Evolutionary conservation across 2,329 filamentous ascomycete species (phyloP).

Genomic region (Tolypocladium inflatum): DNA sequence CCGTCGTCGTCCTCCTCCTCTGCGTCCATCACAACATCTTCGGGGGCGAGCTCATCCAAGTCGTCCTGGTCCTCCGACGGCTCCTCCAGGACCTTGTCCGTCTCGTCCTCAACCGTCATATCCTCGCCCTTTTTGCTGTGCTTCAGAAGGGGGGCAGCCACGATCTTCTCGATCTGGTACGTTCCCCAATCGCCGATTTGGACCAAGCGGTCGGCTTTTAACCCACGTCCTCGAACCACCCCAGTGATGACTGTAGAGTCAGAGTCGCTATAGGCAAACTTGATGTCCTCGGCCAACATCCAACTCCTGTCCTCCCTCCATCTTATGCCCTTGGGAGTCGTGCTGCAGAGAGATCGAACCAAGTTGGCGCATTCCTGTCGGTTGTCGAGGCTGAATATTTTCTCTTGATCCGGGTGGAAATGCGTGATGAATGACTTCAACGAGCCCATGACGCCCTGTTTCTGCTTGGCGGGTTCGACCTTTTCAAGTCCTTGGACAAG

Average conservation of each 20-base stretch:
- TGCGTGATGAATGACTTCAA: conserved; percentile 89
- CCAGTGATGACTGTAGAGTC: conserved; percentile 71
- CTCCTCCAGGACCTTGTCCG: conserved; percentile 52
- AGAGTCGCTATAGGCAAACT: conserved; percentile 53
- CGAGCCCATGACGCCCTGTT: conserved; percentile 66
- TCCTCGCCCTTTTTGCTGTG: conserved; percentile 56
- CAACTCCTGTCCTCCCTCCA: conserved; percentile 96
- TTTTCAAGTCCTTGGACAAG: conserved; percentile 71
- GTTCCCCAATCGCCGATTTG: conserved; percentile 92
- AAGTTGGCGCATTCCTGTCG: conserved; percentile 86
- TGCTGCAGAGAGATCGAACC: conserved; percentile 83
- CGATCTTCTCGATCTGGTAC: conserved; percentile 86
- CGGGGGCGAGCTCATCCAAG: conserved; percentile 73
- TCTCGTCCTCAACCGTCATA: conserved; percentile 50
- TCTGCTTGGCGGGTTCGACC: conserved; percentile 70
- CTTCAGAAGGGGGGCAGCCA: conserved; percentile 58
- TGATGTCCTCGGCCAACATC: conserved; percentile 80
- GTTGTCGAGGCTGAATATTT: conserved; percentile 79
- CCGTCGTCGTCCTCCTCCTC: conserved; percentile 48
- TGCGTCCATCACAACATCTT: conserved; percentile 65
- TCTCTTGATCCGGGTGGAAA: conserved; percentile 88
- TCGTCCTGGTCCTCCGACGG: conserved; percentile 78
- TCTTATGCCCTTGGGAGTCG: conserved; percentile 83
- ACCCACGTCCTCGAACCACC: conserved; percentile 70
- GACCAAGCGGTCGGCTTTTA: conserved; percentile 84